Evolutionary conservation across 192 early-diverging fungal genomes (phyloP), one percentile per base, ranked within the genome.

Genomic region (Podila epicladia): DNA sequence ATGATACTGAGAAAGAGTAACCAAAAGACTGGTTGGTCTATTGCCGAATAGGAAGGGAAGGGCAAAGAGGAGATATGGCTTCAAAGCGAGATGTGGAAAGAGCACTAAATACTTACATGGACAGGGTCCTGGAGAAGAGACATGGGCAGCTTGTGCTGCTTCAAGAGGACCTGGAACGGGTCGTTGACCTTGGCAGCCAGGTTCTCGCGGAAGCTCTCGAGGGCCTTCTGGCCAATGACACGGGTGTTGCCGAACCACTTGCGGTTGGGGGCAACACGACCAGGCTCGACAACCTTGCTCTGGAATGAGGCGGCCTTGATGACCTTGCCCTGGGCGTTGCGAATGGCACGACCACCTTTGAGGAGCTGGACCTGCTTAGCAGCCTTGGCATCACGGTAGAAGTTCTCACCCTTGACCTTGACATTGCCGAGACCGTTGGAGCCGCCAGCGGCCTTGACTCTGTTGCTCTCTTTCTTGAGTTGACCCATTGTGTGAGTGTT

Each of bases 161-260:
- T 86, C 80, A 99, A 76, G 37, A 99, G 86, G 32, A 99, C 92
- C 71, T 96, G 95, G 89, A 98, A 99, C 38, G 98, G 97, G 74
- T 99, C 97, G 83, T 97, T 92, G 55, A 93, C 87, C 83, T 93
- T 94, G 62, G 89, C 83, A 28, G 89, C 86, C 86, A 99, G 92
- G 69, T 95, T 94, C 78, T 95, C 94, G 50, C 97, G 93, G 84
- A 99, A 99, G 76, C 88, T 90, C 71, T 94, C 93, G 62, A 99
- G 90, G 71, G 94, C 93, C 82, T 98, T 95, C 75, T 97, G 96
- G 0, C 96, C 96, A 72, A 99, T 96, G 20, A 97, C 96, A 35
- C 98, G 88, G 20, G 98, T 99, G 86, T 99, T 99, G 70, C 93
- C 96, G 75, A 98, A 99, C 97, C 97, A 99, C 72, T 94, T 92